These are phyloP conservation scores for Acanthamoeba triangularis DNA, from an alignment of 208 protist genomes.

Conservation along the genomic window DNA sequence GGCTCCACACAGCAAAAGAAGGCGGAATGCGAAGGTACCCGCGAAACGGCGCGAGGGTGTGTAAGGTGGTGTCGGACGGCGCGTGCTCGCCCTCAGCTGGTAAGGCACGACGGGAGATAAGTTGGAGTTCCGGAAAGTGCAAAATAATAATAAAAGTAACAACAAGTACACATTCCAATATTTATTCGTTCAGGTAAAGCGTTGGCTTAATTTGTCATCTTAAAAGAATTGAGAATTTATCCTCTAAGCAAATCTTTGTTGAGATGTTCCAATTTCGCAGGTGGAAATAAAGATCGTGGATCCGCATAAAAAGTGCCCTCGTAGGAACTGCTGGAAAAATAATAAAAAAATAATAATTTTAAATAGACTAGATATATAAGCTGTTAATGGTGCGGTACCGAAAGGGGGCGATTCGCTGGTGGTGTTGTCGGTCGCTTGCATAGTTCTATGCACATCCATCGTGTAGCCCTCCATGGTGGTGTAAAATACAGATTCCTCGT, in stretches of 20 bases:
- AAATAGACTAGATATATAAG: background rate
- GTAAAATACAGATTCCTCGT: constrained; percentile 55
- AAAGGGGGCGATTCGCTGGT: background rate
- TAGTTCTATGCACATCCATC: constrained; percentile 7
- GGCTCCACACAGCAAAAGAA: too few relatives aligned
- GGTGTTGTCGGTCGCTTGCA: background rate
- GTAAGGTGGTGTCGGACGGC: background rate
- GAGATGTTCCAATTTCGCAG: too few relatives aligned
- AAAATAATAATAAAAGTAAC: background rate
- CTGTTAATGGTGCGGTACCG: background rate
- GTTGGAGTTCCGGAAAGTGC: background rate
- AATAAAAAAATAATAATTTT: constrained; percentile 3
- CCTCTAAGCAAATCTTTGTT: too few relatives aligned
- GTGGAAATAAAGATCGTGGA: too few relatives aligned
- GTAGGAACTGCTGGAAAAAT: too few relatives aligned
- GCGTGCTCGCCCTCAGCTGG: background rate
- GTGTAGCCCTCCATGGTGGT: constrained; percentile 11
- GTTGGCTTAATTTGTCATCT: too few relatives aligned
- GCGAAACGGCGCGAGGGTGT: background rate
- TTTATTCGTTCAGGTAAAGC: too few relatives aligned
- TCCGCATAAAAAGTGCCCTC: too few relatives aligned
- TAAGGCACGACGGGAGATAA: too few relatives aligned
- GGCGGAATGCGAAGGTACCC: background rate
- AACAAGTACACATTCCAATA: background rate
- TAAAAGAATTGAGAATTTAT: too few relatives aligned